Evolutionary conservation across 2,329 filamentous ascomycete species (phyloP), one percentile per base, ranked within the genome.

Genomic region (Fusarium nelsonii): DNA sequence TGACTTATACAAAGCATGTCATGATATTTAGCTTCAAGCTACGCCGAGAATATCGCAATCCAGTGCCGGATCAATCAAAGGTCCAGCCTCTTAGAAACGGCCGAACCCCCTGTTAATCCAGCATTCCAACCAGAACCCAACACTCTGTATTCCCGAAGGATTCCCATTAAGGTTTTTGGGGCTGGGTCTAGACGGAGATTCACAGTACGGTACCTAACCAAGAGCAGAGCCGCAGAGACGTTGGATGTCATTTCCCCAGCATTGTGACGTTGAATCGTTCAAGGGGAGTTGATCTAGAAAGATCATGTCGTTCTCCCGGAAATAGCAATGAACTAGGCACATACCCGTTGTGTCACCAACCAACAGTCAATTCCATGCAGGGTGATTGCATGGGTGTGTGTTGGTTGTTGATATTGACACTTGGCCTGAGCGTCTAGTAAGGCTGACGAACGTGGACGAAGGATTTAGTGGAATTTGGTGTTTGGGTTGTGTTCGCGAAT

Each of bases 371-470:
- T n/a, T 6, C 33, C 16, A 11, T 32, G n/a, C 28, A 37, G 33
- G 36, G 16, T 23, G 6, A 15, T 9, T 16, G 33, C 48, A 26
- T 16, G 33, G 15, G 9, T 50, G 33, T 15, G 4, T 36, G 33
- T 50, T 50, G 41, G 41, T 44, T 44, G 10, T 44, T 26, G 48
- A 20, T n/a, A 50, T 12, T 50, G 48, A 18, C 18, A 20, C 28
- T 41, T 63, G 58, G 60, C 37, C 37, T 57, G 14, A 63, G 60
- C 60, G 60, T 8, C 37, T 9, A 30, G 4, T 9, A 49, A 49
- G 52, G 50, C 37, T 14, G 36, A 26, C 26, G 4, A 44, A 36
- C 39, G 28, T 45, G 34, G 33, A 52, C 37, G 39, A 40, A 37
- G 32, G 20, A 23, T 48, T 32, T 44, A 63, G 59, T 58, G 26